phyloP scores from a whole-genome alignment of 805 yeast genomes.

The Barnettozyma botsteinii region DNA sequence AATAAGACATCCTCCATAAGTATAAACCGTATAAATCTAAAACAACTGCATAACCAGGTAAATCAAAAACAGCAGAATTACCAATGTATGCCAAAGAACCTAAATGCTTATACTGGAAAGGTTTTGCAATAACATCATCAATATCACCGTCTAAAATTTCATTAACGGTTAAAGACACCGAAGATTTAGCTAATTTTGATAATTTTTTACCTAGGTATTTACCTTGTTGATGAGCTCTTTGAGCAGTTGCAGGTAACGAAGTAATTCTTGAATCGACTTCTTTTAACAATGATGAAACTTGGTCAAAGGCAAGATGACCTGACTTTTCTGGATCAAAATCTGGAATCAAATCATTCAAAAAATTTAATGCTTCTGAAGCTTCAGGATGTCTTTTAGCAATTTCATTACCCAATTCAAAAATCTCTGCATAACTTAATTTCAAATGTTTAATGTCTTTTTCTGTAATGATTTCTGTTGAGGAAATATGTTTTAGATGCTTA shows the following conservation, averaged over 20 bases:
- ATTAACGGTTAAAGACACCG: constrained; percentile 37
- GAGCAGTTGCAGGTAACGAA: constrained; percentile 69
- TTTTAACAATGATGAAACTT: constrained; percentile 43
- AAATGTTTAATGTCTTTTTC: constrained; percentile 48
- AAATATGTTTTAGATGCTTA: constrained; percentile 32
- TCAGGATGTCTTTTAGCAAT: constrained; percentile 51
- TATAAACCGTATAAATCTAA: constrained; percentile 70
- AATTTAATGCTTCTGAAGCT: constrained; percentile 48
- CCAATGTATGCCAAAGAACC: constrained; percentile 68
- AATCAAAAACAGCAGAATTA: constrained; percentile 64
- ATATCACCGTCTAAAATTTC: constrained; percentile 48
- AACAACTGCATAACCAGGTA: constrained; percentile 53
- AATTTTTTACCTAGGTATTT: constrained; percentile 57
- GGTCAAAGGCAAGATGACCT: constrained; percentile 49
- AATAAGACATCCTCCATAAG: constrained; percentile 66
- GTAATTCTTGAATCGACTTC: constrained; percentile 59
- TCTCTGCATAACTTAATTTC: constrained; percentile 41
- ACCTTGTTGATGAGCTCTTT: constrained; percentile 70
- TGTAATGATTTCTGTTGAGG: constrained; percentile 34
- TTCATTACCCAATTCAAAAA: constrained; percentile 41
- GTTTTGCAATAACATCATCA: constrained; percentile 49
- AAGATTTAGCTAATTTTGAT: constrained; percentile 43
- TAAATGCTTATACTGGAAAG: constrained; percentile 57
- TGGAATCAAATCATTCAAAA: constrained; percentile 45
- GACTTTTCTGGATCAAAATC: constrained; percentile 42